Percentiles rank a stretch among this genome's conserved stretches.
These are phyloP conservation scores for Fragilariopsis cylindrus DNA, from an alignment of 108 stramenopile species.

Conservation along the genomic window DNA sequence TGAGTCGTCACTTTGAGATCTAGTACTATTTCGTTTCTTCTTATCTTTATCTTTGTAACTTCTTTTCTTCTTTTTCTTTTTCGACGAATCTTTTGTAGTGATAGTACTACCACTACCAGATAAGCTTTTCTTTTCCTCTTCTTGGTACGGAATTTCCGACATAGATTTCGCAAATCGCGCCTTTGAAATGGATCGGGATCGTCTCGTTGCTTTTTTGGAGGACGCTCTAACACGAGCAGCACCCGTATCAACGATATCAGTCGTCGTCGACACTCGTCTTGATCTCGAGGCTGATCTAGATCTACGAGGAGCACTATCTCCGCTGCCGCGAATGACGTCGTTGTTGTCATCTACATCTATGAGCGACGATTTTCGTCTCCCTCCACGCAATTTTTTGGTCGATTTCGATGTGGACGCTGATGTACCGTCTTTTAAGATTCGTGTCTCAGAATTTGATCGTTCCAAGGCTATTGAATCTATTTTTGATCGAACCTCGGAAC, in stretches of 20 bases:
- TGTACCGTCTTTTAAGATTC: neutral
- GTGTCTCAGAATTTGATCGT: constrained; percentile 9
- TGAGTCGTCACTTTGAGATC: neutral
- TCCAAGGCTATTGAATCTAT: constrained; percentile 11
- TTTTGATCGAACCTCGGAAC: neutral
- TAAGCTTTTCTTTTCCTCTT: neutral
- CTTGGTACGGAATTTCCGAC: neutral
- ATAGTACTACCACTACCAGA: neutral
- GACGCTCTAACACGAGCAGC: neutral
- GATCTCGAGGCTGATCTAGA: constrained; percentile 8
- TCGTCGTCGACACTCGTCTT: neutral
- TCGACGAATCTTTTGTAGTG: constrained; percentile 1
- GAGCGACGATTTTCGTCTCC: constrained; percentile 2
- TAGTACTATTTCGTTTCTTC: neutral
- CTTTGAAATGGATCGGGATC: neutral
- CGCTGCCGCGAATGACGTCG: neutral
- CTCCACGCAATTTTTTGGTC: constrained; percentile 1
- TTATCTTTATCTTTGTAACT: constrained; percentile 14
- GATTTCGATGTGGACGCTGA: constrained; percentile 2
- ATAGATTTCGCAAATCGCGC: neutral
- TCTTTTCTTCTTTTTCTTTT: constrained; percentile 16
- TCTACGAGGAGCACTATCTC: neutral
- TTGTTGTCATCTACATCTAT: neutral
- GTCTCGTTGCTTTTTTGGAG: constrained; percentile 2
- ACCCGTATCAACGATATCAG: neutral